A percentile compares a stretch with the other conserved stretches of the same genome.
Conservation (phyloP, 345 rosid genomes). For the Citropsis articulata region DNA sequence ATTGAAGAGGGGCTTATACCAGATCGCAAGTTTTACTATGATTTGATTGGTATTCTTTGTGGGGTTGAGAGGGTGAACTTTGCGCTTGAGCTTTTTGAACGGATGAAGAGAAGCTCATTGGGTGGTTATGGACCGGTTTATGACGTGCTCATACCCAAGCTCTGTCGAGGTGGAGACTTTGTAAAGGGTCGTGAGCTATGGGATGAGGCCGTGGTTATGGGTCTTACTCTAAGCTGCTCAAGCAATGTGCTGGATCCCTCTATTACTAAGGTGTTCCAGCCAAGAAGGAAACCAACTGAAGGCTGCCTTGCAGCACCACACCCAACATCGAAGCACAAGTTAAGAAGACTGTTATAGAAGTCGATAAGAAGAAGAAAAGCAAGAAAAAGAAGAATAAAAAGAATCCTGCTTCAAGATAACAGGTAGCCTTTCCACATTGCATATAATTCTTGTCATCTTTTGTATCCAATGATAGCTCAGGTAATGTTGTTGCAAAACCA, state of each 20-base stretch:
- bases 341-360: constrained; percentile 18
- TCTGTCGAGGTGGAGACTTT: constrained; percentile 73
- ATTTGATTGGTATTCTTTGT: constrained; percentile 75
- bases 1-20: constrained; percentile 55
- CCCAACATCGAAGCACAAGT: constrained; percentile 24
- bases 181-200: constrained; percentile 71
- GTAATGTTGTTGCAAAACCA: neutral
- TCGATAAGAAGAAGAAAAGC: constrained; percentile 24
- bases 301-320: constrained; percentile 27
- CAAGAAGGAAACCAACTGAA: constrained; percentile 44
- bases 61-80: constrained; percentile 69
- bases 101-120: constrained; percentile 58
- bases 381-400: constrained; percentile 14
- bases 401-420: constrained; percentile 12
- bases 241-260: constrained; percentile 52
- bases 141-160: constrained; percentile 72
- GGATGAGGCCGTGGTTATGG: constrained; percentile 60
- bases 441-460: neutral
- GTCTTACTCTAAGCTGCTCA: constrained; percentile 42
- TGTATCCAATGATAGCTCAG: neutral
- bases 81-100: constrained; percentile 65
- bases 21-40: constrained; percentile 60
- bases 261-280: constrained; percentile 58
- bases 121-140: constrained; percentile 71
- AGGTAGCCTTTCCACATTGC: neutral